Base-by-base conservation (phyloP, 768 basidiomycete genomes). In the Suillus clintonianus region DNA sequence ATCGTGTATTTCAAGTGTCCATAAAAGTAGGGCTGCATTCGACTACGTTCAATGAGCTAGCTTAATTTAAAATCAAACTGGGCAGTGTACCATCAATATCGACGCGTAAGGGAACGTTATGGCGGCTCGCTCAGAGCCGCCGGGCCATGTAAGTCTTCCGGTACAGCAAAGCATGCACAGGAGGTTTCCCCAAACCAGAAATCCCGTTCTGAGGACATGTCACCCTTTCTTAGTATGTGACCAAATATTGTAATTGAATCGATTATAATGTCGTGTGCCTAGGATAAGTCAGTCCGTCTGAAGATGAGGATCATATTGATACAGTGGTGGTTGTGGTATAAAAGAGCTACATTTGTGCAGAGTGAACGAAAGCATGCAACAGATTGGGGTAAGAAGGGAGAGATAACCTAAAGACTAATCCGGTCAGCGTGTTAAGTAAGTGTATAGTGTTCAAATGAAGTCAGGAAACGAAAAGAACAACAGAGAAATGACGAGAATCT, bases 401-500 rank as follows among this genome's bases (percentile, higher is more conserved):
- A 41, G 37, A 30, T 41, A 57, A 37, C 22, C 37, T 41, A 27
- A 27, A 30, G 50, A 27, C 24, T 30, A n/a, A 19, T 32, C 51
- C 17, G n/a, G 30, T 53, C 39, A 41, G 24, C 27, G 17, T 57
- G 22, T 24, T 37, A 24, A 42, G 37, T 48, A 62, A 10, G 45
- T 45, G 19, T 64, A 53, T 43, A 54, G n/a, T 48, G 61, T 62
- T 34, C 51, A 6, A 53, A n/a, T 53, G 5, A 32, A 53, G 30
- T 61, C 62, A 22, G n/a, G 41, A 63, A 73, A 65, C 62, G 62
- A 70, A 57, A 57, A 71, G 11, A 56, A 58, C 39, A 48, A 42
- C 22, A 43, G 10, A 61, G 57, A 4, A n/a, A 56, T 43, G 2
- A 53, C 27, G 32, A 36, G 9, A 42, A 48, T 60, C 10, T 14